phyloP scores from a whole-genome alignment of 768 basidiomycete genomes.

The Podaxis rugospora region DNA sequence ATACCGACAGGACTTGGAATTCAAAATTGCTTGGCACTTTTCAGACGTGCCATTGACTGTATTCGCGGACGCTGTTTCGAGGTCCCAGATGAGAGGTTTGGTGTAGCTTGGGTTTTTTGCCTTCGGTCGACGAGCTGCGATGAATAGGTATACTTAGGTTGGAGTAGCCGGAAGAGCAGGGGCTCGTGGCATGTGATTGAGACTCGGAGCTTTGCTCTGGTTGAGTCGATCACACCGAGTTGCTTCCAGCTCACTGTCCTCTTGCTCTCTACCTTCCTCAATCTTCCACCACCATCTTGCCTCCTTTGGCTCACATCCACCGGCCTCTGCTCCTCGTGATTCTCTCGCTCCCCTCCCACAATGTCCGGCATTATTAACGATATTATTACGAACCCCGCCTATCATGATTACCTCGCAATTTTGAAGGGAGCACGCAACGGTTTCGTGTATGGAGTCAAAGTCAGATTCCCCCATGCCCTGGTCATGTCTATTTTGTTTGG shows the following conservation, averaged over 20 bases:
- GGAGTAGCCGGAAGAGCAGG: not conserved
- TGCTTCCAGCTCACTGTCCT: conserved; percentile 14
- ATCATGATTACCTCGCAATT: conserved; percentile 89
- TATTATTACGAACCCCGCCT: conserved; percentile 64
- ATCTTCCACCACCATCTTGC: conserved; percentile 2
- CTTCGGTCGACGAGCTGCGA: not conserved
- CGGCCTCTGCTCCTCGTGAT: conserved; percentile 3
- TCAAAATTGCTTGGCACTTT: not conserved
- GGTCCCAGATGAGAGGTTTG: not conserved
- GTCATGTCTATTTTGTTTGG: conserved; percentile 96
- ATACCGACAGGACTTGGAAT: not conserved
- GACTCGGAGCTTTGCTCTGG: not conserved
- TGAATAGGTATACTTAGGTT: not conserved
- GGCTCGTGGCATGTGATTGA: conserved; percentile 17
- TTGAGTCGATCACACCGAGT: not conserved
- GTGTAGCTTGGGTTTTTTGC: not conserved
- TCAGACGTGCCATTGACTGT: not conserved
- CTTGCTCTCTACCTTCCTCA: not conserved
- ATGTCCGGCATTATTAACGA: conserved; percentile 28
- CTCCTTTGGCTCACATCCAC: conserved; percentile 4
- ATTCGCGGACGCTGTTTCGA: not conserved
- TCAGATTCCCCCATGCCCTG: conserved; percentile 92
- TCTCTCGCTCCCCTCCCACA: not conserved
- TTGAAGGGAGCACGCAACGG: conserved; percentile 93
- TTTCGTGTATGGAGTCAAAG: conserved; percentile 85